Evolutionary conservation across 2,329 filamentous ascomycete species (phyloP).

Genomic region (Calonectria hongkongensis): DNA sequence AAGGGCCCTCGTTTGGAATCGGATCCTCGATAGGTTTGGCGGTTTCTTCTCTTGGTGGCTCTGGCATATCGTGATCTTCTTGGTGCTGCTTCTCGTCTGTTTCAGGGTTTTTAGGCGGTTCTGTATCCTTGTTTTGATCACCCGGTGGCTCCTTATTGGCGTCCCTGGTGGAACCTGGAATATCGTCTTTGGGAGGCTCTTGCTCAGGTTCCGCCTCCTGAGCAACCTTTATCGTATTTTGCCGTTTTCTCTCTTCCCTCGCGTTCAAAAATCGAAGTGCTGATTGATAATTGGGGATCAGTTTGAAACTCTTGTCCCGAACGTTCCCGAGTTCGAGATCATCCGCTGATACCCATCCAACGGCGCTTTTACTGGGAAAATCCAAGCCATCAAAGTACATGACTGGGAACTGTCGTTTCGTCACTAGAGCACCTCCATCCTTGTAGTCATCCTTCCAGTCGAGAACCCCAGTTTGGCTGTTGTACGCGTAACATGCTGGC

Average conservation of each 20-base stretch:
- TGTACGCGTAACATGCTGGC: constrained; percentile 21
- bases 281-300: constrained; percentile 6
- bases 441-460: constrained; percentile 26
- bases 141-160: neutral
- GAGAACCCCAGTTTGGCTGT: neutral
- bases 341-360: constrained; percentile 30
- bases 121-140: neutral
- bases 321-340: constrained; percentile 15
- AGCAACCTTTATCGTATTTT: neutral
- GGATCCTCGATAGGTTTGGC: too few species aligned
- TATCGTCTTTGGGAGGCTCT: neutral
- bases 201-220: neutral
- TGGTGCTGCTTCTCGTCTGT: neutral
- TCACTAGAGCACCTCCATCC: constrained; percentile 24
- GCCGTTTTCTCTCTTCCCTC: neutral
- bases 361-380: constrained; percentile 17
- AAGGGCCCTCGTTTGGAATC: neutral
- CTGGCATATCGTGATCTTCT: neutral
- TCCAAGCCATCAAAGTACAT: constrained; percentile 37
- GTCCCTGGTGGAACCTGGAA: neutral
- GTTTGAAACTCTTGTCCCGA: constrained; percentile 8
- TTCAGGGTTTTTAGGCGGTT: neutral
- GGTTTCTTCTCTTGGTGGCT: neutral
- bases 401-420: constrained; percentile 32
- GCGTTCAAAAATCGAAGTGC: constrained; percentile 13